Evolutionary conservation across 2,329 filamentous ascomycete genomes (phyloP).

Genomic region (Epichloe typhina): DNA sequence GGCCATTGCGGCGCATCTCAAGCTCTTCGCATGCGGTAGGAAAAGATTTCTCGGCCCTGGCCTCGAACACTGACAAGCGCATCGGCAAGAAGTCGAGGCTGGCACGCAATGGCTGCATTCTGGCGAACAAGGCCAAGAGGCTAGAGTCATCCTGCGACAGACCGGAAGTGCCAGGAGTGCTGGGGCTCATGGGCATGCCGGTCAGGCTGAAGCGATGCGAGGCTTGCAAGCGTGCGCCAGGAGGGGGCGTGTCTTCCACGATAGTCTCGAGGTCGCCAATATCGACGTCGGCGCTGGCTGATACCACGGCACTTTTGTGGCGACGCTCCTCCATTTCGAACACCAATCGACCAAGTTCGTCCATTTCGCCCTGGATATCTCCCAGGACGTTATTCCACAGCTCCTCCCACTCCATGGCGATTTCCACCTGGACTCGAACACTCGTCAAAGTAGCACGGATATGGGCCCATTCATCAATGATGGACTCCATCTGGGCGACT

Average conservation of each 20-base stretch:
- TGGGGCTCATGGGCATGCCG: slow-evolving; percentile 48
- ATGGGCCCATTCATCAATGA: slow-evolving; percentile 70
- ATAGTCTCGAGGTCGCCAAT: slow-evolving; percentile 88
- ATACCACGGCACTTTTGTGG: slow-evolving; percentile 61
- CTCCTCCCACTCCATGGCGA: slow-evolving; percentile 98
- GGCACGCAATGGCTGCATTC: slow-evolving; percentile 86
- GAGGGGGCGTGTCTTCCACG: slow-evolving; percentile 67
- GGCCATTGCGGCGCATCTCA: slow-evolving; percentile 54
- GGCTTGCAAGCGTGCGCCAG: slow-evolving; percentile 34
- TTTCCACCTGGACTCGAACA: slow-evolving; percentile 83
- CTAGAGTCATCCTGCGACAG: slow-evolving; percentile 71
- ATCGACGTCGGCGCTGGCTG: slow-evolving; percentile 52
- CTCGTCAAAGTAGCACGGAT: slow-evolving; percentile 65
- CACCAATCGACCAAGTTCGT: slow-evolving; percentile 64
- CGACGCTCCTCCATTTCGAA: slow-evolving; percentile 98
- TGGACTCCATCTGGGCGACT: slow-evolving; percentile 79
- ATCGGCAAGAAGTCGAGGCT: slow-evolving; percentile 94
- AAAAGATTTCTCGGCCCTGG: slow-evolving; percentile 64
- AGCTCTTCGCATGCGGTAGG: slow-evolving; percentile 86
- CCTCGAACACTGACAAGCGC: slow-evolving; percentile 76
- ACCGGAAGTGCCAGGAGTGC: slow-evolving; percentile 40
- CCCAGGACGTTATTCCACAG: slow-evolving; percentile 88
- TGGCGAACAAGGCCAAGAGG: slow-evolving; percentile 77
- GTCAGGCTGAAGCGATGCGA: slow-evolving; percentile 59
- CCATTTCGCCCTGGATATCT: slow-evolving; percentile 80